These are phyloP conservation scores for Pleurotus salmoneostramineus DNA, from an alignment of 768 basidiomycete species.

Conservation along the genomic window DNA sequence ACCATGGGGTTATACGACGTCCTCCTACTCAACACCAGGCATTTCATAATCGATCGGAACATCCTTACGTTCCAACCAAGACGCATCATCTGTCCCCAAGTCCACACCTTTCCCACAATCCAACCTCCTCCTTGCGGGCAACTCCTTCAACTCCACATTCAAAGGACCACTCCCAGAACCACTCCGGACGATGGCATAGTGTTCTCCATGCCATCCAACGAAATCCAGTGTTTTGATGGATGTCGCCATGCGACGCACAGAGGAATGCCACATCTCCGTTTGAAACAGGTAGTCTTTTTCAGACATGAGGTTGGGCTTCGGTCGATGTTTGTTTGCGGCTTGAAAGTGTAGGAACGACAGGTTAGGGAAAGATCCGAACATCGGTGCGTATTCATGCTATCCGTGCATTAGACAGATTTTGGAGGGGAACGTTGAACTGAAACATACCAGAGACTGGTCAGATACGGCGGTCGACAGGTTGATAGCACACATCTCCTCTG, in stretches of 20 bases:
- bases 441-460: slow-evolving; percentile 44
- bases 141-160: slow-evolving; percentile 50
- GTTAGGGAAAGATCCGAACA: slow-evolving; percentile 42
- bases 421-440: slow-evolving; percentile 14
- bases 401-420: not conserved
- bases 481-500: slow-evolving; percentile 47
- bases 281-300: slow-evolving; percentile 58
- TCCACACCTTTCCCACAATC: slow-evolving; percentile 69
- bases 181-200: slow-evolving; percentile 56
- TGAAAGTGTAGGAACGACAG: slow-evolving; percentile 62
- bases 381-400: slow-evolving; percentile 50
- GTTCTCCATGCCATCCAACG: slow-evolving; percentile 71
- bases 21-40: slow-evolving; percentile 29
- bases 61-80: slow-evolving; percentile 69
- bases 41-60: slow-evolving; percentile 76
- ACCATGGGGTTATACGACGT: too few species aligned
- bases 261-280: slow-evolving; percentile 51
- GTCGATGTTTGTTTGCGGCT: slow-evolving; percentile 40
- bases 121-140: slow-evolving; percentile 50
- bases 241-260: slow-evolving; percentile 46
- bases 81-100: slow-evolving; percentile 55
- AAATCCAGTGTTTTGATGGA: slow-evolving; percentile 55
- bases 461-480: slow-evolving; percentile 48
- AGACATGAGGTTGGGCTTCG: slow-evolving; percentile 52
- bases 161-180: slow-evolving; percentile 4